Evolutionary conservation across 1,284 basidiomycete species (phyloP).

Genomic region (Ganoderma lucidum): DNA sequence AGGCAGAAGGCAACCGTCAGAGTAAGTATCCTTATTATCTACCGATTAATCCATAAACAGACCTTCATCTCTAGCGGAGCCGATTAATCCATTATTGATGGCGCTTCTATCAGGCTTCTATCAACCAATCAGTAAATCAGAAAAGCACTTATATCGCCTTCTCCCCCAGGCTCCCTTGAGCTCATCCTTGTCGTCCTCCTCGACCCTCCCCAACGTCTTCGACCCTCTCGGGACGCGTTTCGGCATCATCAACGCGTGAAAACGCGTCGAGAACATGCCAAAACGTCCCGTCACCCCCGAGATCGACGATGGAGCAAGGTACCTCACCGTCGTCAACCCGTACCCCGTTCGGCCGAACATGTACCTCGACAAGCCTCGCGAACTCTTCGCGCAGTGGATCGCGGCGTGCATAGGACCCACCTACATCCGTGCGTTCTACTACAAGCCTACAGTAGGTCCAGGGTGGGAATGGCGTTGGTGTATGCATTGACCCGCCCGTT

Average conservation of each 20-base stretch:
- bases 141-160: not conserved
- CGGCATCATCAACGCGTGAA: slow-evolving; percentile 1
- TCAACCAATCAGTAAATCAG: not conserved
- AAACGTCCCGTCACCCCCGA: slow-evolving; percentile 65
- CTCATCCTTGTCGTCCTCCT: not conserved
- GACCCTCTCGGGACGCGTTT: not conserved
- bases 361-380: slow-evolving; percentile 56
- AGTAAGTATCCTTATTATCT: not conserved
- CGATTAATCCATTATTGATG: not conserved
- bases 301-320: slow-evolving; percentile 62
- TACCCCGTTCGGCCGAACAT: slow-evolving; percentile 68
- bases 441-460: slow-evolving; percentile 63
- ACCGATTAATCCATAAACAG: not conserved
- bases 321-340: slow-evolving; percentile 65
- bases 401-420: slow-evolving; percentile 56
- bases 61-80: not conserved
- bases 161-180: not conserved
- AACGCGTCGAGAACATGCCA: slow-evolving; percentile 51
- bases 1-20: too few species aligned
- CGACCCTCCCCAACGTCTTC: not conserved
- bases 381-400: slow-evolving; percentile 66
- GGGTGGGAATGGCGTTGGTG: slow-evolving; percentile 32
- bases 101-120: not conserved
- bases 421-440: slow-evolving; percentile 59
- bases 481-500: slow-evolving; percentile 11